phyloP scores from a whole-genome alignment of 805 yeast species.

The Lachancea thermotolerans region DNA sequence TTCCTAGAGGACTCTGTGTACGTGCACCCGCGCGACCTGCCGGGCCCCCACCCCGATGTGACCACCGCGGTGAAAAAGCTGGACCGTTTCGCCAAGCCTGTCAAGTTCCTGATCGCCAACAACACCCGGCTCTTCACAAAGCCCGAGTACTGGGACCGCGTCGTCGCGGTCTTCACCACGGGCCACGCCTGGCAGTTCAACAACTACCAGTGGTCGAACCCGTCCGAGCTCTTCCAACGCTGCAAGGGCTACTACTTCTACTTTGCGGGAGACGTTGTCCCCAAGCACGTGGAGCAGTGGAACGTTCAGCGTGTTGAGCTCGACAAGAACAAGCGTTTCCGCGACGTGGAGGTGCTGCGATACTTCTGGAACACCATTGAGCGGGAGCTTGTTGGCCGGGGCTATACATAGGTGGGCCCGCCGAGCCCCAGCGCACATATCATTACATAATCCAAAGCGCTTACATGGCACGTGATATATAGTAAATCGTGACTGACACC shows the following conservation, averaged over 20 bases:
- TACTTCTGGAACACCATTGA: slow-evolving; percentile 82
- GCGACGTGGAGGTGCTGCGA: slow-evolving; percentile 81
- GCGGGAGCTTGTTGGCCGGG: slow-evolving; percentile 59
- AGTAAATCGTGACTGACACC: no score
- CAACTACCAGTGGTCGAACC: slow-evolving; percentile 75
- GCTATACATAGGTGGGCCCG: slow-evolving; percentile 36
- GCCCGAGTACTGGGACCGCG: slow-evolving; percentile 97
- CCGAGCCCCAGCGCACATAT: no score
- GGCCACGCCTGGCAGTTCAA: slow-evolving; percentile 98
- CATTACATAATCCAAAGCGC: no score
- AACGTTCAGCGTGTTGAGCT: slow-evolving; percentile 72
- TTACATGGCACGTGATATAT: no score
- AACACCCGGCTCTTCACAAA: slow-evolving; percentile 81
- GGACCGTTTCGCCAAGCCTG: slow-evolving; percentile 26
- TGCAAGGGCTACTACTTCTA: slow-evolving; percentile 77
- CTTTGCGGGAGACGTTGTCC: slow-evolving; percentile 73
- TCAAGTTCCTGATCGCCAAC: slow-evolving; percentile 61
- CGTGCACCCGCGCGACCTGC: slow-evolving; percentile 42
- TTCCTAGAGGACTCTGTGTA: slow-evolving; percentile 70
- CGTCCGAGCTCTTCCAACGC: slow-evolving; percentile 72
- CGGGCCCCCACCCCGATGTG: slow-evolving; percentile 26
- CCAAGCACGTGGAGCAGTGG: slow-evolving; percentile 75
- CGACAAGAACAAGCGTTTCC: slow-evolving; percentile 78
- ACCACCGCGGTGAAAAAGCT: slow-evolving; percentile 29
- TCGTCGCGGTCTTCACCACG: slow-evolving; percentile 89